Evolutionary conservation across 768 basidiomycete genomes (phyloP).

Genomic region (Chlorophyllum brunneum): DNA sequence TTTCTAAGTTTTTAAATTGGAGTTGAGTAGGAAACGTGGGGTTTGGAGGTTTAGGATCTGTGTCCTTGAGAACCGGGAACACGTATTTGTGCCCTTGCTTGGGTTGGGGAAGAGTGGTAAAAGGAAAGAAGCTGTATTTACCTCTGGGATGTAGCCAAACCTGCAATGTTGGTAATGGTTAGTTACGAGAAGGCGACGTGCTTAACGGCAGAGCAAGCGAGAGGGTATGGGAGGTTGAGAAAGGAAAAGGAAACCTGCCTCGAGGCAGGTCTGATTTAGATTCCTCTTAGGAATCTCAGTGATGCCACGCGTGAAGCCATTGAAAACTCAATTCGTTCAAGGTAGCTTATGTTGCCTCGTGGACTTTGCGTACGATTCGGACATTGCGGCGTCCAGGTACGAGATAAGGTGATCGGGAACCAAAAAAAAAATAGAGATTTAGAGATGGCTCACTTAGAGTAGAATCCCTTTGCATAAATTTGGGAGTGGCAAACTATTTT

Average conservation of each 20-base stretch:
- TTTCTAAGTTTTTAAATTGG: background rate
- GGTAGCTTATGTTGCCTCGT: background rate
- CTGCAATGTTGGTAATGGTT: conserved; percentile 32
- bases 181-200: conserved; percentile 4
- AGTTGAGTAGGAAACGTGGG: background rate
- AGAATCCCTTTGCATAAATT: conserved; percentile 67
- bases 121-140: conserved; percentile 30
- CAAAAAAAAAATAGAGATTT: background rate
- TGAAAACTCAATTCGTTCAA: background rate
- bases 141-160: conserved; percentile 67
- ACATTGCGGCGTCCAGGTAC: background rate
- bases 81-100: background rate
- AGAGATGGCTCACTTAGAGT: conserved; percentile 59
- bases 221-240: conserved; percentile 4
- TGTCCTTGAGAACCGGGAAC: background rate
- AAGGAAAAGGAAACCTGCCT: conserved; percentile 12
- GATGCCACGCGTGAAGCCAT: conserved; percentile 10
- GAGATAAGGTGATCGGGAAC: conserved; percentile 7
- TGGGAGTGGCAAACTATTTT: conserved; percentile 67
- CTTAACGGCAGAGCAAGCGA: conserved; percentile 6
- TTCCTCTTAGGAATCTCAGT: conserved; percentile 7
- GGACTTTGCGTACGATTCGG: background rate
- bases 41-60: background rate
- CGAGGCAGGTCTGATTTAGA: conserved; percentile 14
- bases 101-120: conserved; percentile 13